Conservation (phyloP, 495 filamentous ascomycete genomes). For the Tirmania nivea region DNA sequence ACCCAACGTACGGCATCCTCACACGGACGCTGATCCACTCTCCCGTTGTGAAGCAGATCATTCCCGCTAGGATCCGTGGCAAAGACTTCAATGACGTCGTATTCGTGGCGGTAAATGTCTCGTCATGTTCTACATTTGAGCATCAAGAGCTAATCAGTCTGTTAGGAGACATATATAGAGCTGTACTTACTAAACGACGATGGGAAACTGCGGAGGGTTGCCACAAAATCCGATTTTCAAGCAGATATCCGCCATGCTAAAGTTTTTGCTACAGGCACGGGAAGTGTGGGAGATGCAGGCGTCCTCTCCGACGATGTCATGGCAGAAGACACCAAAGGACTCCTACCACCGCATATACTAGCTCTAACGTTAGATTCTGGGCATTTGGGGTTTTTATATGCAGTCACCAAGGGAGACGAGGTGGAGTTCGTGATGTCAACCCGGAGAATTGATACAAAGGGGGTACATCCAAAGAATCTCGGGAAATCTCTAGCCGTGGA, state of each 20-base stretch:
- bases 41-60: conserved; percentile 51
- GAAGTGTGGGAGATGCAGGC: conserved; percentile 22
- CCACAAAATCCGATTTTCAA: conserved; percentile 52
- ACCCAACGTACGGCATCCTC: conserved; percentile 43
- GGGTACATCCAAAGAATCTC: conserved; percentile 33
- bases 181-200: conserved; percentile 43
- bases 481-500: conserved; percentile 70
- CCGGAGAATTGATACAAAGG: conserved; percentile 33
- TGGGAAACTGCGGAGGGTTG: conserved; percentile 46
- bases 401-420: conserved; percentile 22
- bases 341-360: conserved; percentile 53
- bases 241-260: conserved; percentile 43
- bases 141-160: background rate
- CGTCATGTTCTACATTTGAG: background rate
- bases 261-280: conserved; percentile 30
- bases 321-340: too few relatives aligned
- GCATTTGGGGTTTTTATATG: conserved; percentile 51
- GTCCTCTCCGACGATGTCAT: background rate
- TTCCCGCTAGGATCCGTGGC: conserved; percentile 56
- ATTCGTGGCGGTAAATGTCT: conserved; percentile 51
- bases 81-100: conserved; percentile 60
- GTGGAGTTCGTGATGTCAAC: conserved; percentile 39
- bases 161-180: conserved; percentile 40
- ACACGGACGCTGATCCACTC: conserved; percentile 57
- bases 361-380: conserved; percentile 46